phyloP scores from a whole-genome alignment of 441 rosid species.

The Pelargonium australe region DNA sequence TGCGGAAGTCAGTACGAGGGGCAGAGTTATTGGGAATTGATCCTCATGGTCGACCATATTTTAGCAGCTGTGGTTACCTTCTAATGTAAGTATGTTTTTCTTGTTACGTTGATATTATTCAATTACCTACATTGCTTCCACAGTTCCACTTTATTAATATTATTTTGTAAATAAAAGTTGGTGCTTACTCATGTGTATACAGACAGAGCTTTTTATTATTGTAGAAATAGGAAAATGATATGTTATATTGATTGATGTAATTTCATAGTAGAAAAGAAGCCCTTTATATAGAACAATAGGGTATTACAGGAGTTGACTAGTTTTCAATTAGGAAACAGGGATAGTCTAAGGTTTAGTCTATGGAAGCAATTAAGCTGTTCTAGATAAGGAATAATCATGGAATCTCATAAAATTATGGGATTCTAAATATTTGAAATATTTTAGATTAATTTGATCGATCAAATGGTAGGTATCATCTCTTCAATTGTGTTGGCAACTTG shows the following conservation, averaged over 20 bases:
- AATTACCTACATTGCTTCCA: constrained; percentile 10
- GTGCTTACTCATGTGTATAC: background rate
- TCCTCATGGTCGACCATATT: constrained; percentile 51
- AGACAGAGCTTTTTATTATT: too few species aligned
- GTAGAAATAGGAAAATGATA: too few species aligned
- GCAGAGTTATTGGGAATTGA: constrained; percentile 55
- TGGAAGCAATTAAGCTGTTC: too few species aligned
- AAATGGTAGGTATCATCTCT: background rate
- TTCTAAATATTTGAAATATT: background rate
- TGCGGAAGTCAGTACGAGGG: constrained; percentile 39
- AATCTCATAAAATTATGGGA: background rate
- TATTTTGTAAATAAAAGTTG: background rate
- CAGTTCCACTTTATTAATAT: background rate
- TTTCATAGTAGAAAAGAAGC: too few species aligned
- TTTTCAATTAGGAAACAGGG: too few species aligned
- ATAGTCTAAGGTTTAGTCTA: too few species aligned
- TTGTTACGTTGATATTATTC: constrained; percentile 12
- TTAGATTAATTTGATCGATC: background rate
- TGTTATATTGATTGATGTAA: too few species aligned
- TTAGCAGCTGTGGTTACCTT: constrained; percentile 54
- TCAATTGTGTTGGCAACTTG: too few species aligned
- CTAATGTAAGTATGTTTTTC: constrained; percentile 56
- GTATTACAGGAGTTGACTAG: too few species aligned
- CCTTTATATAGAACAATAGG: too few species aligned
- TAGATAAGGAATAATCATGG: too few species aligned